Evolutionary conservation across 2,329 filamentous ascomycete species (phyloP).

Genomic region (Ophiostoma piceae): DNA sequence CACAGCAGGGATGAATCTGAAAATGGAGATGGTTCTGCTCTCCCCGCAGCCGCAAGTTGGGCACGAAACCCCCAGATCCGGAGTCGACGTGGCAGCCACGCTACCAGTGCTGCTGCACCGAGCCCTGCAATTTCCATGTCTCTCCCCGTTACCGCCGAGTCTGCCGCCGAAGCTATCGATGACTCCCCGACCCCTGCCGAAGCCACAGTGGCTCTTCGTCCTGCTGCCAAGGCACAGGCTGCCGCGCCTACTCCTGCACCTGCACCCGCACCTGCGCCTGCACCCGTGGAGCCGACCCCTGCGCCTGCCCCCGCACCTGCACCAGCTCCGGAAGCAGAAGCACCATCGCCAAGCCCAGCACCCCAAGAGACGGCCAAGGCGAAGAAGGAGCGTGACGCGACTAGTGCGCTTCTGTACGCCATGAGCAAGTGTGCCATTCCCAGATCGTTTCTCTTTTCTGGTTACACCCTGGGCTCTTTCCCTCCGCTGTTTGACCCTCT

Average conservation of each 20-base stretch:
- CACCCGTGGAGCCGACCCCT: neutral
- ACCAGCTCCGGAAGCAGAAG: neutral
- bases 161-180: conserved; percentile 42
- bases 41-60: conserved; percentile 93
- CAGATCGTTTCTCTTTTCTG: conserved; percentile 28
- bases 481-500: conserved; percentile 78
- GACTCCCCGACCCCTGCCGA: conserved; percentile 33
- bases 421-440: conserved; percentile 38
- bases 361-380: conserved; percentile 13
- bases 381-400: conserved; percentile 24
- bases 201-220: conserved; percentile 27
- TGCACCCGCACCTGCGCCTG: neutral
- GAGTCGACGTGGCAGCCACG: conserved; percentile 69
- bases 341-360: neutral
- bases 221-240: neutral
- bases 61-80: conserved; percentile 63
- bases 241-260: neutral
- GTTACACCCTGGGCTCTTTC: conserved; percentile 37
- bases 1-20: conserved; percentile 73
- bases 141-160: conserved; percentile 50
- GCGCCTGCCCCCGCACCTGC: neutral
- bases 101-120: conserved; percentile 72
- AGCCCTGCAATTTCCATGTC: conserved; percentile 70
- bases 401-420: conserved; percentile 36
- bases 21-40: conserved; percentile 75